These are phyloP conservation scores for Penicillium aurantiogriseum DNA, from an alignment of 2,329 filamentous ascomycete genomes.

Conservation along the genomic window DNA sequence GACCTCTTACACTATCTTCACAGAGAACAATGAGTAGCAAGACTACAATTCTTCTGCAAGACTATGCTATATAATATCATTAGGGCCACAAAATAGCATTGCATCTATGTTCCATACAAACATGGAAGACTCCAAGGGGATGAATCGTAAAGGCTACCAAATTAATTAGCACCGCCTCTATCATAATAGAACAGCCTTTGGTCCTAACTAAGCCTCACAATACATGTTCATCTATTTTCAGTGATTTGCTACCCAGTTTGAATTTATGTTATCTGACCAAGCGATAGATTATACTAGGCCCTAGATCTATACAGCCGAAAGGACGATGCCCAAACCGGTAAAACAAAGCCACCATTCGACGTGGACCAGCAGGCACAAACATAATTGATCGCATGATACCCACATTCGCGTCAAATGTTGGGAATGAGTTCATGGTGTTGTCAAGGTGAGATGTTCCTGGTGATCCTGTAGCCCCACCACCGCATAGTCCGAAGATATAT, in stretches of 20 bases:
- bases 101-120: background rate
- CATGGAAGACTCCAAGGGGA: background rate
- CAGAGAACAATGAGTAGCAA: background rate
- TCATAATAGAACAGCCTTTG: background rate
- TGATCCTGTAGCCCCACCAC: conserved; percentile 1
- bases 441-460: background rate
- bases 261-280: background rate
- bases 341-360: background rate
- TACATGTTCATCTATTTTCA: background rate
- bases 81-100: background rate
- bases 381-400: background rate
- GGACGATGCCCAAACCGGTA: background rate
- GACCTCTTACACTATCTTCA: no score
- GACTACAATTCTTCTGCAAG: no score
- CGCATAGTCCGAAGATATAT: background rate
- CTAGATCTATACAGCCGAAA: background rate
- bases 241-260: background rate
- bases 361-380: background rate
- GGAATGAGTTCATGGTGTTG: background rate
- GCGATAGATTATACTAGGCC: background rate
- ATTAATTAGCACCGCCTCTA: background rate
- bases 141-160: background rate
- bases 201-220: background rate
- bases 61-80: background rate
- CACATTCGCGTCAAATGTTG: background rate